These are phyloP conservation scores for Alternaria brassicicola DNA, from an alignment of 2,329 filamentous ascomycete genomes.

Conservation along the genomic window DNA sequence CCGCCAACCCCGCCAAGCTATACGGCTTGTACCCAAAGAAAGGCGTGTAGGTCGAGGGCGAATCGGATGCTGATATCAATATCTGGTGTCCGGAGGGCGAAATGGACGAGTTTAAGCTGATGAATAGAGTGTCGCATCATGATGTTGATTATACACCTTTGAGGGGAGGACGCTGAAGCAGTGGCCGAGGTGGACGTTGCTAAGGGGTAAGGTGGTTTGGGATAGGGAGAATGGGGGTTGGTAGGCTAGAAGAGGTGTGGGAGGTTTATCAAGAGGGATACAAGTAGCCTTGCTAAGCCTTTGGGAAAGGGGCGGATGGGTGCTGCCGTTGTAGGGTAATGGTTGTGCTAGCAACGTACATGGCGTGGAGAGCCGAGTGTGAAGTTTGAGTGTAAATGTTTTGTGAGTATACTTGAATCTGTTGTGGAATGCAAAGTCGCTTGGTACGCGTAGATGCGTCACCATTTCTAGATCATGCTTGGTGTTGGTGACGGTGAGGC, in stretches of 20 bases:
- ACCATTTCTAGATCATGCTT: no score
- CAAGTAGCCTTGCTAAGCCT: conserved; percentile 48
- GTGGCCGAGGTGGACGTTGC: conserved; percentile 66
- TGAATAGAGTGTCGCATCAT: conserved; percentile 64
- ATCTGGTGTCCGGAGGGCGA: conserved; percentile 55
- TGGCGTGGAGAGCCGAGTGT: neutral
- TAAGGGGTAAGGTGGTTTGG: conserved; percentile 66
- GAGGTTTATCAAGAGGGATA: conserved; percentile 55
- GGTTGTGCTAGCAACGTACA: neutral
- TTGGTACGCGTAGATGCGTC: neutral
- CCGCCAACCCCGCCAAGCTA: conserved; percentile 62
- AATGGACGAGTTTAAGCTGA: conserved; percentile 53
- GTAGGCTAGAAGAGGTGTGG: conserved; percentile 58
- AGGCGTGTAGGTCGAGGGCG: conserved; percentile 57
- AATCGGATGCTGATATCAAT: conserved; percentile 62
- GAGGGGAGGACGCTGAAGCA: conserved; percentile 63
- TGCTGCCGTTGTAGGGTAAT: conserved; percentile 22
- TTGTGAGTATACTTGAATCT: no score
- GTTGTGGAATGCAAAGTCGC: neutral
- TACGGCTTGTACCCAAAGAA: conserved; percentile 62
- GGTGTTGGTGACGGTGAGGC: neutral
- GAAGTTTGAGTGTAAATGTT: no score
- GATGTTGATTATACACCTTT: conserved; percentile 67
- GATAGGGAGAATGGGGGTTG: conserved; percentile 59
- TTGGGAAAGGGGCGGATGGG: conserved; percentile 28